A percentile compares a stretch with the other conserved stretches of the same genome.
Evolutionary conservation across 225 moss, liverwort and hornwort species (phyloP).

Genomic region (Sphagnum tenellum): DNA sequence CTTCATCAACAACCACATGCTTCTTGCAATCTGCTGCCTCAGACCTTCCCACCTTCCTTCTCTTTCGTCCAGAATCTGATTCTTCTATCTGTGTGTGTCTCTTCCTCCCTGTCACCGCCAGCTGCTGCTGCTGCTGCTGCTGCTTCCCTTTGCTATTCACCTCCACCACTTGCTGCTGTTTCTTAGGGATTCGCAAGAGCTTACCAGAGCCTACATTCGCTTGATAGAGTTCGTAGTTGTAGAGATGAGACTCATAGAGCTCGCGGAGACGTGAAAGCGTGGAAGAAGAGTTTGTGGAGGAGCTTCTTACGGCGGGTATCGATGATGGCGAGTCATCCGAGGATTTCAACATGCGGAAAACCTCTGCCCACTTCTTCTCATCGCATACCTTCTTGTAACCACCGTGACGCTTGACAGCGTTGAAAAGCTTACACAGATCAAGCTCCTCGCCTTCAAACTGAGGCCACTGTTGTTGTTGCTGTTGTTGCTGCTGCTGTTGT

Average conservation of each 20-base stretch:
- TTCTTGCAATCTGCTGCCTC: conserved; percentile 14
- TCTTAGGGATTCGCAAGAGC: conserved; percentile 63
- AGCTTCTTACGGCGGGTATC: background rate
- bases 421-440: conserved; percentile 87
- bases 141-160: conserved; percentile 41
- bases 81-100: conserved; percentile 49
- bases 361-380: conserved; percentile 88
- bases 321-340: conserved; percentile 27
- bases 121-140: conserved; percentile 37
- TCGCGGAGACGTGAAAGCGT: conserved; percentile 31
- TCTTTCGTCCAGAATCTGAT: conserved; percentile 13
- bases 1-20: conserved; percentile 34
- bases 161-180: conserved; percentile 36
- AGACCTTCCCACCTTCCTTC: conserved; percentile 16
- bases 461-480: conserved; percentile 31
- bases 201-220: conserved; percentile 78
- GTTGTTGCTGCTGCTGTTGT: too few relatives aligned
- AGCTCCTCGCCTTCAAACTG: conserved; percentile 60
- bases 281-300: conserved; percentile 22
- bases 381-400: conserved; percentile 79
- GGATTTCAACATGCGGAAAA: conserved; percentile 52
- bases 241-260: conserved; percentile 69
- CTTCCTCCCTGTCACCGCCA: conserved; percentile 38
- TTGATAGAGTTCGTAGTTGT: conserved; percentile 75
- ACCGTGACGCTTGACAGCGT: conserved; percentile 96